Conservation (phyloP, 2,329 filamentous ascomycete genomes). For the Colletotrichum cordylinicola region DNA sequence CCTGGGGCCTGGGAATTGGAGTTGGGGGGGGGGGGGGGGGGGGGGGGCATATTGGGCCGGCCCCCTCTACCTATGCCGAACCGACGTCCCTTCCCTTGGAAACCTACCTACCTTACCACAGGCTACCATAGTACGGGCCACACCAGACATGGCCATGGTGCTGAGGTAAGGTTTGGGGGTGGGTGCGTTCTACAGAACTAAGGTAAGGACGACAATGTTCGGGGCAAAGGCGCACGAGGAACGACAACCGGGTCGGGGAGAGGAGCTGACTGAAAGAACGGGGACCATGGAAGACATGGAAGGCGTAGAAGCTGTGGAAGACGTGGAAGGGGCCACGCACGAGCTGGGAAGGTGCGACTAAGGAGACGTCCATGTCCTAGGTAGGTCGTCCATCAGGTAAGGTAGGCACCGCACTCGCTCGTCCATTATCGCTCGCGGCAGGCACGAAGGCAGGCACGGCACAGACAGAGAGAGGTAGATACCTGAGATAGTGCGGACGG, state of each 20-base stretch:
- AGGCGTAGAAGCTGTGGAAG: background rate
- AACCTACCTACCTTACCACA: background rate
- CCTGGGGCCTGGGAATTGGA: background rate
- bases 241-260: background rate
- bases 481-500: background rate
- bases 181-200: background rate
- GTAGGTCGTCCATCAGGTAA: background rate
- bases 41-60: background rate
- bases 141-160: background rate
- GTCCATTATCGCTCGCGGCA: background rate
- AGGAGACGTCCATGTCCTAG: background rate
- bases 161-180: background rate
- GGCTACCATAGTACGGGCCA: background rate
- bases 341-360: background rate
- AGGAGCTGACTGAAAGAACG: background rate
- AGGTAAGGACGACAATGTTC: background rate
- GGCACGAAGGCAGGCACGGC: background rate
- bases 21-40: background rate
- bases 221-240: slow-evolving; percentile 12
- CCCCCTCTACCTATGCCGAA: background rate
- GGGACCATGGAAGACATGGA: background rate
- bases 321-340: background rate
- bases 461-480: background rate
- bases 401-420: background rate
- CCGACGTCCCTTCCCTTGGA: background rate